Percentiles rank a stretch among this genome's conserved stretches.
Evolutionary conservation across 371 early-diverging fungal species (phyloP).

Genomic region (Mortierella sp.): DNA sequence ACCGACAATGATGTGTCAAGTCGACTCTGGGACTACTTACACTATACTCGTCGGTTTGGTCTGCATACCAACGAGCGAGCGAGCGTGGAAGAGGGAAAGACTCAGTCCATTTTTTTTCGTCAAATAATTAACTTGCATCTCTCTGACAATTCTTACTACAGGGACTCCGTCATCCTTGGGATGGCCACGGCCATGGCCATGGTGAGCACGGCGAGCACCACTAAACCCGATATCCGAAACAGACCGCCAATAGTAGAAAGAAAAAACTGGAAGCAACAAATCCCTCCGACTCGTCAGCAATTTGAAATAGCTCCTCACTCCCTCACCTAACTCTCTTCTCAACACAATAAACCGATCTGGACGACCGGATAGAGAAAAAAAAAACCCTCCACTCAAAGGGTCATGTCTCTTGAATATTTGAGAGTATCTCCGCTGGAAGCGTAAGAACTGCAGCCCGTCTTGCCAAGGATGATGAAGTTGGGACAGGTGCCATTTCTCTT

Average conservation of each 20-base stretch:
- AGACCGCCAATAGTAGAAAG: background rate
- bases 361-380: background rate
- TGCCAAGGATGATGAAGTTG: too few relatives aligned
- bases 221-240: conserved; percentile 27
- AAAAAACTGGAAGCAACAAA: background rate
- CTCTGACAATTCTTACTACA: background rate
- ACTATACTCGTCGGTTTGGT: background rate
- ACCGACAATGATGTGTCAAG: too few relatives aligned
- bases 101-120: background rate
- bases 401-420: background rate
- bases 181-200: conserved; percentile 63
- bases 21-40: too few relatives aligned
- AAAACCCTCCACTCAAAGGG: background rate
- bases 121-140: background rate
- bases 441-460: too few relatives aligned
- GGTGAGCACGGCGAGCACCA: conserved; percentile 63
- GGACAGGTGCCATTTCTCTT: too few relatives aligned
- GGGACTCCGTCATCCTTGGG: conserved; percentile 82
- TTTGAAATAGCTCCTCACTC: background rate
- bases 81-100: background rate
- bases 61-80: background rate
- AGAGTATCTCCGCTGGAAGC: too few relatives aligned
- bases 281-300: background rate
- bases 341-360: background rate
- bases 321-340: background rate